Evolutionary conservation across 202 grass and related monocot species (phyloP), one percentile per base, ranked within the genome.

Genomic region (Thinopyrum obtusiflorum): DNA sequence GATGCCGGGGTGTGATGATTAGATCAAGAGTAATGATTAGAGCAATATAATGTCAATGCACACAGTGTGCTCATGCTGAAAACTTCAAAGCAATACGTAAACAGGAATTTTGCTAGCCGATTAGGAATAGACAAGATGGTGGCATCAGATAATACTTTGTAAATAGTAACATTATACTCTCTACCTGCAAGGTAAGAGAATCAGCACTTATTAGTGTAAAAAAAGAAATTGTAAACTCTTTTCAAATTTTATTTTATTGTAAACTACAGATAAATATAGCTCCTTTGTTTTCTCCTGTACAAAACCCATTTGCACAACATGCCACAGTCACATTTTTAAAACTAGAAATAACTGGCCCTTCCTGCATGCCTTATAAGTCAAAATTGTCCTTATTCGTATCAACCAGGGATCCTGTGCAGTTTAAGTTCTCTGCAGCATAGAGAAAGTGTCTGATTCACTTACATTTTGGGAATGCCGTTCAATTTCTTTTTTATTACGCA

Each of bases 371-470:
- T 81, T 6, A 33, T 33, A 68, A 68, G 78, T 68, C 18, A 68
- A 81, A 80, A 49, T 33, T 13, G 4, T 65, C 20, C 11, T 51
- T 24, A 33, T 68, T 46, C 7, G 26, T 63, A 35, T 62, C 29
- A 60, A 33, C 11, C 20, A 57, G 65, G 46, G 13, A 82, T 39
- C 7, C 8, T 39, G 6, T 23, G 31, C 24, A 39, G 66, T 60
- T 68, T 55, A 81, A 17, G 63, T 81, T 51, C 9, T 28, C 26
- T 39, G 14, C 5, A 60, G 6, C 64, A 14, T 36, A 40, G 49
- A 72, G 25, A 28, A 82, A 82, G 17, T 82, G 25, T 82, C 26
- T 6, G 18, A 61, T 72, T 61, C 35, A 28, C n/a, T 82, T 82
- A 20, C 6, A 83, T 14, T 2, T 72, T 60, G 5, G 35, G 33